Evolutionary conservation across 345 rosid species (phyloP).

Genomic region (Heritiera littoralis): DNA sequence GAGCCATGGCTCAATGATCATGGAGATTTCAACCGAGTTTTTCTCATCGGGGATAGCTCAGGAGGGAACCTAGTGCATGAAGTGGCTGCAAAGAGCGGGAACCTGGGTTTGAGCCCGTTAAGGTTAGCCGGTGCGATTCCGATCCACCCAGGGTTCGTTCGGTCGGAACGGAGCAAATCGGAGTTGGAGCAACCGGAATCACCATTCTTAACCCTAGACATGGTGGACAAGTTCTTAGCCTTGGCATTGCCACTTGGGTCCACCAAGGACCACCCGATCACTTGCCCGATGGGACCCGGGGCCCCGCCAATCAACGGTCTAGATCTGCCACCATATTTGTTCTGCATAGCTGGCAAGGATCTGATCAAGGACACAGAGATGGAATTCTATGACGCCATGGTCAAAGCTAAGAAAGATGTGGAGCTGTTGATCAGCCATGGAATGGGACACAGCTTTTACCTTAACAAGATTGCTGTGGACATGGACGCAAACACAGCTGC

Average conservation of each 20-base stretch:
- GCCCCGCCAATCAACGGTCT: conserved; percentile 40
- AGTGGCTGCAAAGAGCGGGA: conserved; percentile 44
- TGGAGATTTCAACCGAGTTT: conserved; percentile 44
- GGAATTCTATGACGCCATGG: conserved; percentile 63
- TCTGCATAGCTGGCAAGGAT: conserved; percentile 56
- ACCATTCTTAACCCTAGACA: conserved; percentile 54
- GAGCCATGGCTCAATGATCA: conserved; percentile 39
- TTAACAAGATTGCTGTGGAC: conserved; percentile 53
- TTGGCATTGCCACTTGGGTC: conserved; percentile 47
- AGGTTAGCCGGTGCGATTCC: conserved; percentile 46
- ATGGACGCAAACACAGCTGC: conserved; percentile 43
- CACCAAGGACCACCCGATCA: conserved; percentile 56
- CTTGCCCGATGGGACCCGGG: conserved; percentile 61
- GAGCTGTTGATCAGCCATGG: conserved; percentile 46
- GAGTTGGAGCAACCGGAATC: conserved; percentile 62
- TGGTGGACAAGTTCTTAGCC: conserved; percentile 59
- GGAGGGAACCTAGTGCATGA: conserved; percentile 49
- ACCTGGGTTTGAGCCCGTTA: conserved; percentile 27
- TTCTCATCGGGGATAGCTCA: conserved; percentile 52
- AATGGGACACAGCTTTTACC: conserved; percentile 65
- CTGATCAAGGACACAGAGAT: conserved; percentile 57
- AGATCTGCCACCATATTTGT: conserved; percentile 50
- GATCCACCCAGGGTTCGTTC: conserved; percentile 53
- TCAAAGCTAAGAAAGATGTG: conserved; percentile 47
- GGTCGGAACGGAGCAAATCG: conserved; percentile 56